Evolutionary conservation across 805 yeast species (phyloP).

Genomic region (Priceomyces carsonii): DNA sequence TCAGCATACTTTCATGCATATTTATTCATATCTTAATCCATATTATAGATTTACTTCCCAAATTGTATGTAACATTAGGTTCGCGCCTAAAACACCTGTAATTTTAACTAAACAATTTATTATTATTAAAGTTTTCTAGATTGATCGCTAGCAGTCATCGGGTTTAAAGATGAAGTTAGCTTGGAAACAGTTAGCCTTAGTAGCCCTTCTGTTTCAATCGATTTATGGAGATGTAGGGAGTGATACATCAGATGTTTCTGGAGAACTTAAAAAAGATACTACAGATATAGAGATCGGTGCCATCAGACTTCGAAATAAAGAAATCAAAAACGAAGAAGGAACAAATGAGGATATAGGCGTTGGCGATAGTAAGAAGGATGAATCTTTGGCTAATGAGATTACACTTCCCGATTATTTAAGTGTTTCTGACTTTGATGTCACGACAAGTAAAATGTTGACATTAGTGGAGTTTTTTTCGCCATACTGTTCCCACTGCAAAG

Average conservation of each 20-base stretch:
- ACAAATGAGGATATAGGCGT: constrained; percentile 6
- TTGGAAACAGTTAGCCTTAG: background rate
- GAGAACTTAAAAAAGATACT: background rate
- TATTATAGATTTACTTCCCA: too few relatives aligned
- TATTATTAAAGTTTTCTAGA: too few relatives aligned
- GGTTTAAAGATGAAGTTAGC: constrained; percentile 1
- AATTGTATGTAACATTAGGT: too few relatives aligned
- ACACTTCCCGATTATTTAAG: constrained; percentile 54
- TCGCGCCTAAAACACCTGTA: too few relatives aligned
- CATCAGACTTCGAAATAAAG: constrained; percentile 1
- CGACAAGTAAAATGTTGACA: constrained; percentile 56
- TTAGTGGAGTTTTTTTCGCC: constrained; percentile 91
- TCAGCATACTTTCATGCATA: too few relatives aligned
- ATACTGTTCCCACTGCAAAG: constrained; percentile 78
- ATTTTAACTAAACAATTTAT: too few relatives aligned
- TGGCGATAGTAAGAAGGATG: constrained; percentile 6
- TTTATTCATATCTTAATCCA: too few relatives aligned
- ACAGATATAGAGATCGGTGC: constrained; percentile 2
- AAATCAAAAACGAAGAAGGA: constrained; percentile 3
- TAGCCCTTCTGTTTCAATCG: background rate
- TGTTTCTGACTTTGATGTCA: constrained; percentile 48
- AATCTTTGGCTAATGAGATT: constrained; percentile 9
- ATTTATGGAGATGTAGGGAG: background rate
- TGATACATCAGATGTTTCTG: background rate
- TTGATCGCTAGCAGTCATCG: too few relatives aligned